Conservation (phyloP, 2,329 filamentous ascomycete species). For the Seiridium cupressi region DNA sequence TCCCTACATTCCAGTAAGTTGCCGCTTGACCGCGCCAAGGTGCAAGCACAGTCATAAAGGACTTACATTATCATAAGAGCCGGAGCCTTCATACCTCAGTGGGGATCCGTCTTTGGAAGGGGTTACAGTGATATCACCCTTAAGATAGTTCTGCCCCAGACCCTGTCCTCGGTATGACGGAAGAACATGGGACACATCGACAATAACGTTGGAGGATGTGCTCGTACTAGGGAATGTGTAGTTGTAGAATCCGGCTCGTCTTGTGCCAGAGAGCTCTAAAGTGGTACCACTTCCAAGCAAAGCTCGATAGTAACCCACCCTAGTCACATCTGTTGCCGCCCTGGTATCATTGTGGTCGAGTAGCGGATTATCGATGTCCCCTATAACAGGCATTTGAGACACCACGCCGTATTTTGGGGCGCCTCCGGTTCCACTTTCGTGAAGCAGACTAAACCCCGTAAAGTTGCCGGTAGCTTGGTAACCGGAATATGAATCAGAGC, state of each 20-base stretch:
- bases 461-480: constrained; percentile 51
- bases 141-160: constrained; percentile 60
- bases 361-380: constrained; percentile 51
- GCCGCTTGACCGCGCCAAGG: no score
- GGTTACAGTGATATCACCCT: constrained; percentile 55
- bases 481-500: constrained; percentile 51
- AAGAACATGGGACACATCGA: constrained; percentile 66
- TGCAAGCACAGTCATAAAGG: no score
- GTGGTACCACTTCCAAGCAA: constrained; percentile 52
- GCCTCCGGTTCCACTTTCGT: constrained; percentile 66
- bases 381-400: constrained; percentile 55
- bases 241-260: constrained; percentile 57
- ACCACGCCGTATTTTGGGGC: constrained; percentile 69
- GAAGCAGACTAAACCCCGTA: constrained; percentile 62
- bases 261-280: constrained; percentile 55
- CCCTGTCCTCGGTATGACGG: constrained; percentile 60
- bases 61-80: constrained; percentile 60
- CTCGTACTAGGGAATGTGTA: constrained; percentile 53
- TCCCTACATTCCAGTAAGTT: constrained; percentile 31
- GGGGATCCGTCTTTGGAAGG: constrained; percentile 32
- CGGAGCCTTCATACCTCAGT: constrained; percentile 55
- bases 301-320: constrained; percentile 62
- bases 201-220: constrained; percentile 46
- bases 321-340: constrained; percentile 45
- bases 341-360: constrained; percentile 54